A percentile compares a stretch with the other conserved stretches of the same genome.
These are phyloP conservation scores for Talaromyces marneffei DNA, from an alignment of 2,329 filamentous ascomycete species.

Conservation along the genomic window DNA sequence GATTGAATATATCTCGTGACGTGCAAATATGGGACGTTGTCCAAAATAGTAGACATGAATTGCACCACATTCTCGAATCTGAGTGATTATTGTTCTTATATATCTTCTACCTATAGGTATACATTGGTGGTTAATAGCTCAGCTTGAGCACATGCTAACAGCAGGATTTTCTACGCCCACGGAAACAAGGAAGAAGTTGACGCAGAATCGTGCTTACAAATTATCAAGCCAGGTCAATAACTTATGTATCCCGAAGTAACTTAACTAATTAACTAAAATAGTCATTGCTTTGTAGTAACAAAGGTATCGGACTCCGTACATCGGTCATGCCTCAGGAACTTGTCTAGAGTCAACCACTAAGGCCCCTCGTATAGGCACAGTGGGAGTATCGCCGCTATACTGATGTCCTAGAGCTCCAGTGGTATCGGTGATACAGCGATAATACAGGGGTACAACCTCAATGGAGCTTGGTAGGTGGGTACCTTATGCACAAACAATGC, in stretches of 20 bases:
- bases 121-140: background rate
- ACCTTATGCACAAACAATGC: background rate
- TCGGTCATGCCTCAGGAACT: background rate
- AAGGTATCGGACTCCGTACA: background rate
- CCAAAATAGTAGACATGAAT: too few relatives aligned
- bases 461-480: background rate
- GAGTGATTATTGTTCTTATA: too few relatives aligned
- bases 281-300: background rate
- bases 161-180: background rate
- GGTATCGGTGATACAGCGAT: background rate
- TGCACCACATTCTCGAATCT: too few relatives aligned
- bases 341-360: background rate
- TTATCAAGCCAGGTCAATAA: background rate
- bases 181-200: background rate
- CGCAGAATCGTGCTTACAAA: background rate
- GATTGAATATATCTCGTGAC: background rate
- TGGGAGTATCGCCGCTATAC: too few relatives aligned
- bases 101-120: background rate
- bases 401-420: background rate
- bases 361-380: too few relatives aligned
- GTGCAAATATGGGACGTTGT: too few relatives aligned
- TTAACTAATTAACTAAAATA: background rate
- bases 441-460: background rate
- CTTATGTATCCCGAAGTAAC: too few relatives aligned
- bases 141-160: background rate